Base-by-base conservation (phyloP, 2,329 filamentous ascomycete species). In the Xylaria digitata region DNA sequence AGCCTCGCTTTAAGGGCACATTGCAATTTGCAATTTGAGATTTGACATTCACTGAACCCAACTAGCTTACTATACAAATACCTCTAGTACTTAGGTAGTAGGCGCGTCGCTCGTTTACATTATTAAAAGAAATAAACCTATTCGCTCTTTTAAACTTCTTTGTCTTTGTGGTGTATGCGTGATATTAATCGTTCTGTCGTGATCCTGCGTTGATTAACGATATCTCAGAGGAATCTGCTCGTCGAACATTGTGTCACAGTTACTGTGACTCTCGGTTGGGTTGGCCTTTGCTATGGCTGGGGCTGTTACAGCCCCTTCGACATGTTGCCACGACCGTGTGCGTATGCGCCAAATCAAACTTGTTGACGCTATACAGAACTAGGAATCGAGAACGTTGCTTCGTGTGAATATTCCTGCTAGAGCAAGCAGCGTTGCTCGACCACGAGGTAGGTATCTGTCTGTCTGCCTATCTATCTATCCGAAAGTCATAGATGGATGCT, bases 281-380 rank as follows among this genome's bases (percentile, higher is more conserved):
- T 26, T 26, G 26, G 26, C 5, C 26, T 26, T 26, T 89, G 63
- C 89, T 83, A 0, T 89, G 89, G 0, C 67, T 46, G 6, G 71
- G 74, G 71, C 84, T 82, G 73, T 83, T 83, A 84, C 48, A 70
- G 76, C 64, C 74, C 82, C 6, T 82, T 76, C 9, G 82, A 83
- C 30, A 79, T 82, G 67, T 74, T 73, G 45, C 69, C 65, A 48
- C 73, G 68, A 73, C 68, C 17, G 53, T 78, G 70, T 42, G 89
- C 82, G 68, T 84, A 89, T 15, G 37, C 13, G 37, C 13, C 13
- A 15, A 9, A 13, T 15, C 13, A 3, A 40, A 15, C 37, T 40
- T 13, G 2, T 15, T 1, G 2, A 1, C 11, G 34, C 37, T 40
- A 15, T 40, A 40, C 37, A 15, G 13, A 15, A 15, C 37, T 15